Percentiles rank a stretch among this genome's conserved stretches.
Conservation (phyloP, 2,329 filamentous ascomycete genomes). For the Epichloe hybrida region DNA sequence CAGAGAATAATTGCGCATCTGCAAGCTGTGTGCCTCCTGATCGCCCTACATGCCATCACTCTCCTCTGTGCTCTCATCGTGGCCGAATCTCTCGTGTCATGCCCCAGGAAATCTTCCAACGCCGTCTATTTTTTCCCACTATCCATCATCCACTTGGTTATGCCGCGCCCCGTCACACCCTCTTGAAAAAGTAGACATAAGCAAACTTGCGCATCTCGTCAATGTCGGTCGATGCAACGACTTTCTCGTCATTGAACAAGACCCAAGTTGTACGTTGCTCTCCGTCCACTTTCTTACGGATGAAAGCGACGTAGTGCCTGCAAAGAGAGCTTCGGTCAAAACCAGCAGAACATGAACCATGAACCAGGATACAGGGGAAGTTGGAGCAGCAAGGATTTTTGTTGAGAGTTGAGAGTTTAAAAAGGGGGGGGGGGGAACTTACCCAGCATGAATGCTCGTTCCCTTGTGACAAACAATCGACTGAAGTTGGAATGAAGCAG, state of each 20-base stretch:
- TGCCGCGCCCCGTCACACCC: constrained; percentile 29
- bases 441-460: constrained; percentile 89
- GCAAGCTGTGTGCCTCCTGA: too few relatives aligned
- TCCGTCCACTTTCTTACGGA: constrained; percentile 56
- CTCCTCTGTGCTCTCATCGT: background rate
- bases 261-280: constrained; percentile 58
- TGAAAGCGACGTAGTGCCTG: constrained; percentile 92
- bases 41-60: background rate
- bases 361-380: background rate
- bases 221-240: constrained; percentile 79
- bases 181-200: constrained; percentile 92
- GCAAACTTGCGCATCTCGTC: constrained; percentile 99
- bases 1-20: too few relatives aligned
- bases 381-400: too few relatives aligned
- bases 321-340: background rate
- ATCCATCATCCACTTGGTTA: background rate
- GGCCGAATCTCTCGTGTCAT: background rate
- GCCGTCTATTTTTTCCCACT: background rate
- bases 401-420: too few relatives aligned
- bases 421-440: constrained; percentile 7
- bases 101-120: background rate
- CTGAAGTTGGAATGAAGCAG: constrained; percentile 71
- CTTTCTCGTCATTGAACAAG: constrained; percentile 97
- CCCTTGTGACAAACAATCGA: constrained; percentile 98
- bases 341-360: background rate